Conservation (phyloP, 345 rosid species). For the Eucalyptus coolabah region DNA sequence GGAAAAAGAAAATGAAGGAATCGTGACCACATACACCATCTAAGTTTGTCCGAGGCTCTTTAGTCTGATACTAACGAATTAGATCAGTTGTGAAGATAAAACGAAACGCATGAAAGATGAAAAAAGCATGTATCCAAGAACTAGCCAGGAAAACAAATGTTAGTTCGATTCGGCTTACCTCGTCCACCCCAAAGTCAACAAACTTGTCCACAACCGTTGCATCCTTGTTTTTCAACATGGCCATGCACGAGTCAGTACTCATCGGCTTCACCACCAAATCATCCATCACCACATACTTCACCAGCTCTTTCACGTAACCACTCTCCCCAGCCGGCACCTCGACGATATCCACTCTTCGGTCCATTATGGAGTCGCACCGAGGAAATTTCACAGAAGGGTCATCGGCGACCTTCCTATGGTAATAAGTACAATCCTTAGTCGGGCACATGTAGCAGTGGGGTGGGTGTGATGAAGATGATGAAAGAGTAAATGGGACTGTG, state of each 20-base stretch:
- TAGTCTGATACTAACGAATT: neutral
- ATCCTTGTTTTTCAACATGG: slow-evolving; percentile 1
- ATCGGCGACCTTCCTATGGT: neutral
- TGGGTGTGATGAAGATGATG: neutral
- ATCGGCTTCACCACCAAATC: slow-evolving; percentile 8
- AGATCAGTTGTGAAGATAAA: neutral
- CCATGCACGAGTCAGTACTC: slow-evolving; percentile 3
- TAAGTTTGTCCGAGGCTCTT: neutral
- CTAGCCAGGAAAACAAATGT: neutral
- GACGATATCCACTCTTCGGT: neutral
- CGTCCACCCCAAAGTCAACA: neutral
- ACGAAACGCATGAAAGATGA: neutral
- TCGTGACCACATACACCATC: neutral
- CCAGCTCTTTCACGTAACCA: slow-evolving; percentile 14
- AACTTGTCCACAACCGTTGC: slow-evolving; percentile 3
- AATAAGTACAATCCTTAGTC: neutral
- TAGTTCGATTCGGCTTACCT: neutral
- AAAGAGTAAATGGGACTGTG: neutral
- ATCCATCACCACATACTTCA: slow-evolving; percentile 19
- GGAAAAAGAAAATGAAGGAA: neutral
- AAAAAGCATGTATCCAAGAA: neutral
- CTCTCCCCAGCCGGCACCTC: neutral
- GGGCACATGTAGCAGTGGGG: neutral
- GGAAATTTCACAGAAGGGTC: neutral
- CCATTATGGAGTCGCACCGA: neutral